Evolutionary conservation across 2,329 filamentous ascomycete genomes (phyloP), one percentile per base, ranked within the genome.

Genomic region (Fusarium staphyleae): DNA sequence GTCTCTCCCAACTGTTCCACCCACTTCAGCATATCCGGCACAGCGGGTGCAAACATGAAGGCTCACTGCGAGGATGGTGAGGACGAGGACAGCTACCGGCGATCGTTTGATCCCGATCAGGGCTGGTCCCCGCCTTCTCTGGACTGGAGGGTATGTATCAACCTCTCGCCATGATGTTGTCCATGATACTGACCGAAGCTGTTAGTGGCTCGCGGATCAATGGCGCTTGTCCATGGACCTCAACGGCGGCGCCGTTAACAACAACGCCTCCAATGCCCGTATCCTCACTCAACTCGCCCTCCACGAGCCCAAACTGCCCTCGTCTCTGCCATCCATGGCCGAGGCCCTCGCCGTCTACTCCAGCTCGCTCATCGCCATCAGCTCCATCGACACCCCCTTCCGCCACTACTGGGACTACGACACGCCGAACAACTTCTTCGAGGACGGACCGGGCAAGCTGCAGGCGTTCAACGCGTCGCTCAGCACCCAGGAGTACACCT

Each of bases 311-410:
- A 44, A 51, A 0, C 77, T 90, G 1, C 75, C 80, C 28, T 70
- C 77, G 0, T 66, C 72, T 0, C 70, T 87, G 0, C 90, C 90
- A 0, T 90, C 86, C 3, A 78, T 90, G n/a, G 86, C 85, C 0
- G 90, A 95, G 71, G 87, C 87, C 0, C 69, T 95, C 0, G 88
- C 89, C 0, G 88, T 91, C 0, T 79, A 92, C 63, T 81, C 83
- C 0, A 84, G 85, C 4, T 86, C 83, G 29, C 90, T 88, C 0
- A 70, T 92, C 0, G 78, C 92, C 8, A 77, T 86, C 35, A 79
- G 83, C 8, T 74, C 85, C 2, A 72, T 82, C 8, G 78, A 83
- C 49, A 75, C 87, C 0, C 86, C 87, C 0, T 90, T 88, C 65
- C 75, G 79, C 0, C 81, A 84, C 30, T 79, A 72, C 46, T 88